These are phyloP conservation scores for Brassica juncea DNA, from an alignment of 345 rosid species.

Conservation along the genomic window DNA sequence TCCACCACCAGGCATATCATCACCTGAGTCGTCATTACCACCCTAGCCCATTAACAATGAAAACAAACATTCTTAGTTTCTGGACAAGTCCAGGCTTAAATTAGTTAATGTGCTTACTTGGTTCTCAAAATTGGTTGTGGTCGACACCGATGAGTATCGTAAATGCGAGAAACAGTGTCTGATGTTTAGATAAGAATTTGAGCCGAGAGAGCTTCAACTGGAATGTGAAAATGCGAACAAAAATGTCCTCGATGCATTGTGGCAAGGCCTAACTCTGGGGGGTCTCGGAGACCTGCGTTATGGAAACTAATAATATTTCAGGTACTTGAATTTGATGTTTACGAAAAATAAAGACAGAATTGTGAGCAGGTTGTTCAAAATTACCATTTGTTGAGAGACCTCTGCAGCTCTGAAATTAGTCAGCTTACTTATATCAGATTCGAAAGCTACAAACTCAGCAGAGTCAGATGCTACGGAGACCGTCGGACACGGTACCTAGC, in stretches of 20 bases:
- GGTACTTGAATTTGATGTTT: neutral
- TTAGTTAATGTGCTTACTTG: neutral
- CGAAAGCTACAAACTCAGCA: neutral
- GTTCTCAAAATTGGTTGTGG: neutral
- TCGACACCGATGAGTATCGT: neutral
- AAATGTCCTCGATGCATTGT: neutral
- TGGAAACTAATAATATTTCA: neutral
- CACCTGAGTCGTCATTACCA: neutral
- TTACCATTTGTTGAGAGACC: neutral
- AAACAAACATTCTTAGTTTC: neutral
- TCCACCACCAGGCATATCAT: neutral
- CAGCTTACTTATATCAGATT: neutral
- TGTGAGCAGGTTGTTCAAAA: neutral
- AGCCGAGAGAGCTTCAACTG: neutral
- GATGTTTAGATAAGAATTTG: too few species aligned
- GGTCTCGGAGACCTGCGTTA: neutral
- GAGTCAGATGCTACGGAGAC: neutral
- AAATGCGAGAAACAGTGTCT: neutral
- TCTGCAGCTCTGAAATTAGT: neutral
- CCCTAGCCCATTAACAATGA: neutral
- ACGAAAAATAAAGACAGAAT: neutral
- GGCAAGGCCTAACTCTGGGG: neutral
- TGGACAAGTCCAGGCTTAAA: neutral
- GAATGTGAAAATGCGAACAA: neutral
- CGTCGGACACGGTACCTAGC: neutral